Evolutionary conservation across 2,329 filamentous ascomycete species (phyloP).

Genomic region (Blumeriella jaapii): DNA sequence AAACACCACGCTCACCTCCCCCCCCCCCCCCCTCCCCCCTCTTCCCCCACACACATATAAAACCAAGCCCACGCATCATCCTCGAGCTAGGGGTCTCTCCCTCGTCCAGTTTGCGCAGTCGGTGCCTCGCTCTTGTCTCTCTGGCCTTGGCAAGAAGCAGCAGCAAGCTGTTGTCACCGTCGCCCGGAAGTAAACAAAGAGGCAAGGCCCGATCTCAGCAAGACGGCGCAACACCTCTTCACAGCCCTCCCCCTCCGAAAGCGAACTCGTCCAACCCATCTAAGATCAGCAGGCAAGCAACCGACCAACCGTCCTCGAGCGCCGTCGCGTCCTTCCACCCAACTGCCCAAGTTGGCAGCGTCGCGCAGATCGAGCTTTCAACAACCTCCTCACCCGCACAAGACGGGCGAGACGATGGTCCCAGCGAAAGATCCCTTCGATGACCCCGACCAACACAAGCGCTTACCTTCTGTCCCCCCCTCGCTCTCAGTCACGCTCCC

Average conservation of each 20-base stretch:
- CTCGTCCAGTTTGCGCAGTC: too few relatives aligned
- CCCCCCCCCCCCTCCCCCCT: too few relatives aligned
- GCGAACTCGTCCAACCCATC: background rate
- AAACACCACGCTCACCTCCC: too few relatives aligned
- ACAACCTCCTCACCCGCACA: background rate
- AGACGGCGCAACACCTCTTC: background rate
- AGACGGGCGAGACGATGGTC: background rate
- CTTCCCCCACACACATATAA: too few relatives aligned
- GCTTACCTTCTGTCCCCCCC: background rate
- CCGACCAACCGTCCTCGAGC: background rate
- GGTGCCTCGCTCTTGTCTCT: too few relatives aligned
- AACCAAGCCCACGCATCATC: too few relatives aligned
- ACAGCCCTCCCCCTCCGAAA: background rate
- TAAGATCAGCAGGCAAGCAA: background rate
- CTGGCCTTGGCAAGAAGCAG: too few relatives aligned
- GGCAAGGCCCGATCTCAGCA: too few relatives aligned
- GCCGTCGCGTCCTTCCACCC: background rate
- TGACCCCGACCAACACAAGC: background rate
- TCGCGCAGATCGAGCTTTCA: background rate
- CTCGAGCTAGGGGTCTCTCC: too few relatives aligned
- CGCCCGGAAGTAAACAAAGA: too few relatives aligned
- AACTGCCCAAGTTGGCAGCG: background rate
- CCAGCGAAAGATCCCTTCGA: background rate
- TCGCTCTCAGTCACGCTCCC: background rate
- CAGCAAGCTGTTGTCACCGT: too few relatives aligned